Base-by-base conservation (phyloP, 2,329 filamentous ascomycete genomes). In the Exserohilum rostratum region DNA sequence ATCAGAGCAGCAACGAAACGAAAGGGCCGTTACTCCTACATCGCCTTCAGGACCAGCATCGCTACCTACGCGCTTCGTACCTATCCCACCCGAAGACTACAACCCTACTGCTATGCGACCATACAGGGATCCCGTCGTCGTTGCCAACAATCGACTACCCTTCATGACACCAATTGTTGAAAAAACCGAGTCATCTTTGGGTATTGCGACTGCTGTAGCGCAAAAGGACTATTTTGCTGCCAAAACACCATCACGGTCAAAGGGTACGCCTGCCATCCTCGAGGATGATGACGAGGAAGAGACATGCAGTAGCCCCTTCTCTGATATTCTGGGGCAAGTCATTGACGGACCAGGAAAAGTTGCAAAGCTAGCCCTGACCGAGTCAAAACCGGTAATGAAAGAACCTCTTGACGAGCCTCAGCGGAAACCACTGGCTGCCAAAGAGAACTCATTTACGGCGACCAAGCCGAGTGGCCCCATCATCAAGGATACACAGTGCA, bases 131-230 rank as follows among this genome's bases (percentile, higher is more conserved):
- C 86, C 91, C 69, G 84, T 79, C 31, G 84, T 92, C 72, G 83
- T 88, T 74, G 91, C 92, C 55, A 96, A 97, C 69, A 96, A 93
- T 76, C 88, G 93, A 50, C 81, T 98, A 9, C 95, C 93, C 3
- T 99, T 98, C 74, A 98, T 99, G 95, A 99, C 95, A 0, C 95
- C 95, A 1, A 99, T 99, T 62, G 93, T 95, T 1, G 95, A 99
- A 75, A 88, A 91, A 66, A 99, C 95, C 0, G 95, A 99, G 76
- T 90, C 88, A 10, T 97, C 93, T 0, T 78, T 98, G 5, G 88
- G 88, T 31, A 66, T 73, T 47, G 69, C 67, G 37, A 76, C 74
- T 25, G 66, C 62, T 47, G 66, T 65, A 46, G 82, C 85, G 47
- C 77, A 81, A 61, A 83, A 84, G 73, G 83, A 83, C 61, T 83